Conservation (phyloP, 2,329 filamentous ascomycete species). For the Trichophyton equinum region DNA sequence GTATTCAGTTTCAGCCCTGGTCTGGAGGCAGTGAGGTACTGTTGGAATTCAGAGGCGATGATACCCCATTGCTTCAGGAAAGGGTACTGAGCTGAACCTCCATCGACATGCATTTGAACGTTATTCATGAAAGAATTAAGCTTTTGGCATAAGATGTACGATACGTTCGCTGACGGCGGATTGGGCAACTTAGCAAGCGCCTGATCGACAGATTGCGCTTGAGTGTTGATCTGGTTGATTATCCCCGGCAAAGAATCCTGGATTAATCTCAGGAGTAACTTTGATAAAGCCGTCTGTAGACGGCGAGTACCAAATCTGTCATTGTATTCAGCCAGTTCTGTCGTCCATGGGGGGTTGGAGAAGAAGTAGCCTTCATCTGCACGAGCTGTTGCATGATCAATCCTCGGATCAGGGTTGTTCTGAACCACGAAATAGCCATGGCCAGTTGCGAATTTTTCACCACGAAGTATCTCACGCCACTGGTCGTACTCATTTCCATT, state of each 20-base stretch:
- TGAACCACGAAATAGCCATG: slow-evolving; percentile 73
- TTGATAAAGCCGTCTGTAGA: slow-evolving; percentile 39
- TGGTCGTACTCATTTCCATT: slow-evolving; percentile 40
- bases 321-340: slow-evolving; percentile 26
- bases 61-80: slow-evolving; percentile 34
- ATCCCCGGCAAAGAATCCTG: slow-evolving; percentile 25
- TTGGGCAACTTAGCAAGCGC: slow-evolving; percentile 52
- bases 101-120: slow-evolving; percentile 43
- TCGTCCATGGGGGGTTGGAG: slow-evolving; percentile 34
- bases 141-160: slow-evolving; percentile 50
- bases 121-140: slow-evolving; percentile 45
- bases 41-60: slow-evolving; percentile 42
- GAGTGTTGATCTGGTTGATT: slow-evolving; percentile 30
- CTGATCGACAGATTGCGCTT: slow-evolving; percentile 41
- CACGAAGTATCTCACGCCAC: slow-evolving; percentile 52
- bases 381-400: slow-evolving; percentile 39
- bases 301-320: slow-evolving; percentile 41
- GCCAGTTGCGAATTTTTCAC: slow-evolving; percentile 49
- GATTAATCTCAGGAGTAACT: slow-evolving; percentile 38
- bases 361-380: slow-evolving; percentile 43
- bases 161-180: slow-evolving; percentile 50
- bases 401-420: slow-evolving; percentile 32
- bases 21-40: slow-evolving; percentile 34
- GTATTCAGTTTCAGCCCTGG: slow-evolving; percentile 26
- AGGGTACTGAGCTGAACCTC: slow-evolving; percentile 30